Evolutionary conservation across 208 protist genomes (phyloP), one percentile per base, ranked within the genome.

Genomic region (Kentomonas sorsogonicus): DNA sequence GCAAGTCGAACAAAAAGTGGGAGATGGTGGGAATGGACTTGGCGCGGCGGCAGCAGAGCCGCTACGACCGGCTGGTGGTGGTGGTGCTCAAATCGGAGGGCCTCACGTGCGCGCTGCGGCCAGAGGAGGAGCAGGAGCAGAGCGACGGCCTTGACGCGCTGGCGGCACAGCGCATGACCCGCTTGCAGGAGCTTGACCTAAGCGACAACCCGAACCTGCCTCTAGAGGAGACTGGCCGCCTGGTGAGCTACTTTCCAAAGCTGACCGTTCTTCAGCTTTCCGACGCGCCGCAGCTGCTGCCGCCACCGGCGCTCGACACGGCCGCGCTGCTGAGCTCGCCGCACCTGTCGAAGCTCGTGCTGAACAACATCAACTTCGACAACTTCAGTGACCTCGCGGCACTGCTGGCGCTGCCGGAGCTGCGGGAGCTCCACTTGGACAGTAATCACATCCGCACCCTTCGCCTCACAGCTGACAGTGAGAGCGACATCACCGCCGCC

Each of bases 361-460:
- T 95, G 3, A 86, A 95, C 68, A 76, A 85, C 59, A 72, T 77
- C 0, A 78, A 80, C 2, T 80, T 95, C 39, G 65, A 53, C 20
- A 74, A 74, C 13, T 55, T 91, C 15, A 66, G 62, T 31, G 73
- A 87, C 58, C 66, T 92, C 11, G 60, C 75, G 0, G 43, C 59
- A 15, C 55, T 91, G 25, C 63, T 91, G 0, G 72, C 82, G 25
- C 30, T 77, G 38, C 79, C 77, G 6, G 39, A 47, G 16, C 56
- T 95, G 40, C 54, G 48, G n/a, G 82, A 92, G 69, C 69, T 95
- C 9, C 88, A 95, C 63, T 63, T 95, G 20, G 88, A 95, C 44
- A 53, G 58, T 10, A 95, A 95, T 59, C 43, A 65, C 3, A 64
- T 94, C 13, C 45, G 34, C 0, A 52, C 52, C 20, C 66, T 86